Evolutionary conservation across 768 basidiomycete species (phyloP).

Genomic region (Galerina marginata): DNA sequence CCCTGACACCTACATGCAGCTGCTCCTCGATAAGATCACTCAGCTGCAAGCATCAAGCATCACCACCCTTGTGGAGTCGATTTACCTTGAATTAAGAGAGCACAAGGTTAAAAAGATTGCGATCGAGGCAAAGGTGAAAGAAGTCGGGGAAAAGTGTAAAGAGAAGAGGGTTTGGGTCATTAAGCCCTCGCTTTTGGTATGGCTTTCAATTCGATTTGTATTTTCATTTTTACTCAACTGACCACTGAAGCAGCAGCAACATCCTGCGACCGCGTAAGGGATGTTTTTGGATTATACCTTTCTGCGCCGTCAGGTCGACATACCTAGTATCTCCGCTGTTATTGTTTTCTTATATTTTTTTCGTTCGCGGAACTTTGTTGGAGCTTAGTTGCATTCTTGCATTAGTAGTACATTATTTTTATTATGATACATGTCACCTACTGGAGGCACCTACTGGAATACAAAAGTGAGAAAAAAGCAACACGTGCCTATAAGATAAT

Average conservation of each 20-base stretch:
- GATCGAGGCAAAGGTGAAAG: constrained; percentile 80
- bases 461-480: constrained; percentile 13
- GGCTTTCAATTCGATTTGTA: constrained; percentile 3
- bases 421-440: constrained; percentile 21
- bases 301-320: background rate
- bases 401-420: constrained; percentile 14
- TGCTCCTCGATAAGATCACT: constrained; percentile 67
- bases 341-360: background rate
- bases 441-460: constrained; percentile 9
- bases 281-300: background rate
- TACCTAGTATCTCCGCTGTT: background rate
- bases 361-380: background rate
- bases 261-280: background rate
- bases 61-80: constrained; percentile 70
- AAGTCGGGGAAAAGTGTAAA: constrained; percentile 77
- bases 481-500: constrained; percentile 1
- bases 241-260: constrained; percentile 3
- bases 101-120: constrained; percentile 84
- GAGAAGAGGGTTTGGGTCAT: constrained; percentile 78
- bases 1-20: constrained; percentile 67
- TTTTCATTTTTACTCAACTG: background rate
- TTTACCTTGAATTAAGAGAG: constrained; percentile 71
- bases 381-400: constrained; percentile 1
- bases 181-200: constrained; percentile 44
- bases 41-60: constrained; percentile 66